A percentile compares a stretch with the other conserved stretches of the same genome.
phyloP scores from a whole-genome alignment of 768 basidiomycete species.

The Strobilomyces echinocephalus region DNA sequence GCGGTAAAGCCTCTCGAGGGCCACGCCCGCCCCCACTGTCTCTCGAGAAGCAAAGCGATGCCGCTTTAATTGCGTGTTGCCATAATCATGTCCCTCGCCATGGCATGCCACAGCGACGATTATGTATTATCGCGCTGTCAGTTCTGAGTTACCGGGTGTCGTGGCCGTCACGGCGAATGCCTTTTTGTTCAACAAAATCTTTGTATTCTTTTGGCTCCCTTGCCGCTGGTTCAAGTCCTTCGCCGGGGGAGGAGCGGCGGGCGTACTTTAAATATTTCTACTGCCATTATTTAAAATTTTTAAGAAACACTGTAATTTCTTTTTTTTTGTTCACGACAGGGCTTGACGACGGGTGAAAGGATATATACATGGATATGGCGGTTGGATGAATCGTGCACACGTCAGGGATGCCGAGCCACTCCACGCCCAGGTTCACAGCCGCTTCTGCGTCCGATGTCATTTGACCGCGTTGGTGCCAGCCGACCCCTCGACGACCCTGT shows the following conservation, averaged over 20 bases:
- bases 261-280: not conserved
- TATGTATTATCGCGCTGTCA: not conserved
- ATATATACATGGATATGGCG: slow-evolving; percentile 9
- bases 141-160: slow-evolving; percentile 16
- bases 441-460: not conserved
- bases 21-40: not conserved
- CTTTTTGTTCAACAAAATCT: not conserved
- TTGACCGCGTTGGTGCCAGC: slow-evolving; percentile 4
- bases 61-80: slow-evolving; percentile 23
- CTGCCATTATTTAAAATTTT: not conserved
- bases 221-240: not conserved
- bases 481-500: not conserved
- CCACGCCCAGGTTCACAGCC: not conserved
- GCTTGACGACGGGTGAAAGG: slow-evolving; percentile 10
- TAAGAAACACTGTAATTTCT: too few species aligned
- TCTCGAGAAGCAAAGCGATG: slow-evolving; percentile 15
- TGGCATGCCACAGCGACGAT: slow-evolving; percentile 8
- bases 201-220: too few species aligned
- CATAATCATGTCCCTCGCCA: slow-evolving; percentile 16
- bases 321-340: not conserved
- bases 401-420: slow-evolving; percentile 3
- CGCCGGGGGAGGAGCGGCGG: not conserved
- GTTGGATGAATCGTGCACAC: not conserved
- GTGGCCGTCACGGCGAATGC: slow-evolving; percentile 9
- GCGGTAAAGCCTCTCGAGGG: slow-evolving; percentile 15